phyloP scores from a whole-genome alignment of 1,284 basidiomycete species.

The Hymenochaete sp. region DNA sequence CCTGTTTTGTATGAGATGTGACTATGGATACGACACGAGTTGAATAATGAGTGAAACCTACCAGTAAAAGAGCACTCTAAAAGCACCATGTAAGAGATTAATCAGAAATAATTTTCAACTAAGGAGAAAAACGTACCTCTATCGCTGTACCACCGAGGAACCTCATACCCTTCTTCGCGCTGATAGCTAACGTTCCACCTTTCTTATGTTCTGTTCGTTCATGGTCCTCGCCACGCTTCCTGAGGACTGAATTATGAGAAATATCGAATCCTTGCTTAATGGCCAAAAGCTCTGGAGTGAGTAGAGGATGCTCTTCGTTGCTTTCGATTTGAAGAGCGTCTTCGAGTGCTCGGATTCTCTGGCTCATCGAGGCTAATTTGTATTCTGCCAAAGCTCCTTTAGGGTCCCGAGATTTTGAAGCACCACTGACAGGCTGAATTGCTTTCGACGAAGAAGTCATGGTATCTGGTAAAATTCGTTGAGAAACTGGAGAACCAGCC shows the following conservation, averaged over 20 bases:
- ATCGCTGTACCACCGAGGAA: slow-evolving; percentile 7
- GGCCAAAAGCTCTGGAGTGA: slow-evolving; percentile 16
- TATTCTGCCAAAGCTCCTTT: slow-evolving; percentile 19
- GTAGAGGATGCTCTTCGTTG: slow-evolving; percentile 21
- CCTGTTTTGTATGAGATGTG: no score
- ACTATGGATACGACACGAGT: background rate
- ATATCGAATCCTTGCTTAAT: slow-evolving; percentile 1
- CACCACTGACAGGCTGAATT: no score
- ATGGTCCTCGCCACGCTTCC: background rate
- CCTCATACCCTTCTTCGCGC: slow-evolving; percentile 1
- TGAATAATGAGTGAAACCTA: background rate
- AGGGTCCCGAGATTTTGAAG: no score
- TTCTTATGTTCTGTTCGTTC: background rate
- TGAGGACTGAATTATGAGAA: no score
- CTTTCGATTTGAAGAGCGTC: slow-evolving; percentile 18
- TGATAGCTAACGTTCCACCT: slow-evolving; percentile 5
- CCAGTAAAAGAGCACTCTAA: slow-evolving; percentile 5
- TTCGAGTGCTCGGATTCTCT: slow-evolving; percentile 19
- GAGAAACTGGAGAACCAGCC: no score
- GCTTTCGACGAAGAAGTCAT: no score
- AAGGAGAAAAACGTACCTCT: slow-evolving; percentile 5
- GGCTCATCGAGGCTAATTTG: slow-evolving; percentile 14
- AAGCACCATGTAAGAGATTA: background rate
- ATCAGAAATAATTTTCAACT: background rate
- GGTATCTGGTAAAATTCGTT: no score